Conservation (phyloP, 306 rosid species). For the Malus sylvestris region DNA sequence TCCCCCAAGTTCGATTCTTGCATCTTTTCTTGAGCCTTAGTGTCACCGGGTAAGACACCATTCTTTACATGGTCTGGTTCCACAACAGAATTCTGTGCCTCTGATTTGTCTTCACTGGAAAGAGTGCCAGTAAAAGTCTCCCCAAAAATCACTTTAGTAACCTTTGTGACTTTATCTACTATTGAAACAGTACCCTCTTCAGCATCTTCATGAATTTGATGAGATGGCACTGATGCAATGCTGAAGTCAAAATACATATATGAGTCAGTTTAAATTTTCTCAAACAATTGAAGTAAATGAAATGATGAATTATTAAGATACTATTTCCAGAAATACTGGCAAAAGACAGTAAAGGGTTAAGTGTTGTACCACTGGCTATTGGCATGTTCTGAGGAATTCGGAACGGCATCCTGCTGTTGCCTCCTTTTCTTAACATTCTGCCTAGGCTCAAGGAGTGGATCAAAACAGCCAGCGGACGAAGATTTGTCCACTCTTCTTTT, state of each 20-base stretch:
- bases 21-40: slow-evolving; percentile 24
- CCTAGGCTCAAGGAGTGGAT: slow-evolving; percentile 26
- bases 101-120: slow-evolving; percentile 20
- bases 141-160: slow-evolving; percentile 56
- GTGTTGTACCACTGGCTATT: slow-evolving; percentile 37
- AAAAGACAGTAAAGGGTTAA: slow-evolving; percentile 3
- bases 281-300: slow-evolving; percentile 1
- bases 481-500: slow-evolving; percentile 54
- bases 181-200: slow-evolving; percentile 43
- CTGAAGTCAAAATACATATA: slow-evolving; percentile 37
- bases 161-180: slow-evolving; percentile 57
- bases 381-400: slow-evolving; percentile 23
- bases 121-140: slow-evolving; percentile 24
- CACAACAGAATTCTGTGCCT: slow-evolving; percentile 13
- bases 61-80: slow-evolving; percentile 22
- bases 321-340: neutral
- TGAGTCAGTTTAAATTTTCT: neutral
- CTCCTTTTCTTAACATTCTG: slow-evolving; percentile 52
- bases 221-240: slow-evolving; percentile 28
- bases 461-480: slow-evolving; percentile 16
- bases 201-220: slow-evolving; percentile 33
- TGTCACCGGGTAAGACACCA: slow-evolving; percentile 26
- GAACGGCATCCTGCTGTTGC: slow-evolving; percentile 32
- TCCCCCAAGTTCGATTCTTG: slow-evolving; percentile 26
- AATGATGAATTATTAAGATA: neutral